Conservation (phyloP, 2,329 filamentous ascomycete genomes). For the Neopestalotiopsis sp. region DNA sequence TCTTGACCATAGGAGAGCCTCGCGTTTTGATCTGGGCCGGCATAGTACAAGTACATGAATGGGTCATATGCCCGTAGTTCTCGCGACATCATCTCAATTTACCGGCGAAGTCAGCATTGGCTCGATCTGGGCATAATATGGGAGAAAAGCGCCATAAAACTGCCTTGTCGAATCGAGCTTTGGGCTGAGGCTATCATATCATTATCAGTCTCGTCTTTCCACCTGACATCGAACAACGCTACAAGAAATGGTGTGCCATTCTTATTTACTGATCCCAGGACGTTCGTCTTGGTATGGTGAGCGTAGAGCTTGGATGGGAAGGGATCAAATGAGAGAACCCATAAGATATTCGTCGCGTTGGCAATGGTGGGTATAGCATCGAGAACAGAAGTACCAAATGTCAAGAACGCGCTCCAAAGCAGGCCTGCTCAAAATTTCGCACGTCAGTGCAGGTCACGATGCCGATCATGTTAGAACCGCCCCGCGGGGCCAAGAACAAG, state of each 20-base stretch:
- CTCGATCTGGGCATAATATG: background rate
- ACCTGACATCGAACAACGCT: background rate
- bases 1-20: background rate
- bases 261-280: background rate
- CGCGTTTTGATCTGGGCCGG: background rate
- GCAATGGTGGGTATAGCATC: background rate
- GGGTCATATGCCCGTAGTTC: background rate
- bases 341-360: background rate
- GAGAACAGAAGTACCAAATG: background rate
- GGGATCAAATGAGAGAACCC: background rate
- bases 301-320: background rate
- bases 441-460: background rate
- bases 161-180: background rate
- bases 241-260: background rate
- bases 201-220: background rate
- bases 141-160: background rate
- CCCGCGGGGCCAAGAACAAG: too few relatives aligned
- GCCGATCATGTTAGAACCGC: background rate
- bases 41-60: constrained; percentile 6
- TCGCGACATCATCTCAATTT: background rate
- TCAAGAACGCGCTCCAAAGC: background rate
- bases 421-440: background rate
- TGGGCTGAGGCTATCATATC: background rate
- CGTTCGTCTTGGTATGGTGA: background rate
- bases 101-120: background rate